Percentiles rank a stretch among this genome's conserved stretches.
phyloP scores from a whole-genome alignment of 257 asterid genomes.

The Salvia rosmarinus region DNA sequence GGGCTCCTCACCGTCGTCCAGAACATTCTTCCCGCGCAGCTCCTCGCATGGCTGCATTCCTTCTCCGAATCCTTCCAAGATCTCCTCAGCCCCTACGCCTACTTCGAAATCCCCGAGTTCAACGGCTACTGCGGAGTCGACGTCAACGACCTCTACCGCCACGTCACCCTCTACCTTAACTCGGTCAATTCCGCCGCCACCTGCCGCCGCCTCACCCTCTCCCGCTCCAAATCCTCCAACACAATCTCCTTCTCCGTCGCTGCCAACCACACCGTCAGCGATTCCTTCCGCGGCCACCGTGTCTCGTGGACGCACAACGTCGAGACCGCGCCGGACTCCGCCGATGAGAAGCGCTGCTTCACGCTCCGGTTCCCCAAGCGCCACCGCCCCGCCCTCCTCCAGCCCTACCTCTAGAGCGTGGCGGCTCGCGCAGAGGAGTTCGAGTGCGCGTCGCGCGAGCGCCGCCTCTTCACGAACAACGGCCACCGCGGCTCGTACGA shows the following conservation, averaged over 20 bases:
- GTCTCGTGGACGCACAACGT: slow-evolving; percentile 60
- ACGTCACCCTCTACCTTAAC: slow-evolving; percentile 51
- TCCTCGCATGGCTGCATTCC: slow-evolving; percentile 45
- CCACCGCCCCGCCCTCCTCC: slow-evolving; percentile 34
- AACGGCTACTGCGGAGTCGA: slow-evolving; percentile 60
- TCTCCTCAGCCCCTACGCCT: slow-evolving; percentile 47
- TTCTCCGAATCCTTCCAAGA: slow-evolving; percentile 53
- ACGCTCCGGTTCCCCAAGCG: slow-evolving; percentile 55
- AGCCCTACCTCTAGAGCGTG: slow-evolving; percentile 46
- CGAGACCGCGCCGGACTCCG: slow-evolving; percentile 48
- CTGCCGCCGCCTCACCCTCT: slow-evolving; percentile 59
- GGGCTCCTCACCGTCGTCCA: slow-evolving; percentile 54
- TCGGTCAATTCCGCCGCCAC: slow-evolving; percentile 49
- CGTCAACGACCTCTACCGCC: slow-evolving; percentile 65
- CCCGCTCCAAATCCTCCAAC: slow-evolving; percentile 53
- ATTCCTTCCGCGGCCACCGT: slow-evolving; percentile 44
- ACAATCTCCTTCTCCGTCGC: slow-evolving; percentile 53
- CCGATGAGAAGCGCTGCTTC: slow-evolving; percentile 56
- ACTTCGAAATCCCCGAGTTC: slow-evolving; percentile 57
- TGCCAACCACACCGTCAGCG: slow-evolving; percentile 51
- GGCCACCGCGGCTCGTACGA: slow-evolving; percentile 51
- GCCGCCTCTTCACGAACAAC: slow-evolving; percentile 55
- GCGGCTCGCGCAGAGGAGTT: slow-evolving; percentile 47
- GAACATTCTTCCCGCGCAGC: slow-evolving; percentile 54
- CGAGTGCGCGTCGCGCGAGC: slow-evolving; percentile 50